These are phyloP conservation scores for Sphagnurus paluster DNA, from an alignment of 1,284 basidiomycete species.

Conservation along the genomic window DNA sequence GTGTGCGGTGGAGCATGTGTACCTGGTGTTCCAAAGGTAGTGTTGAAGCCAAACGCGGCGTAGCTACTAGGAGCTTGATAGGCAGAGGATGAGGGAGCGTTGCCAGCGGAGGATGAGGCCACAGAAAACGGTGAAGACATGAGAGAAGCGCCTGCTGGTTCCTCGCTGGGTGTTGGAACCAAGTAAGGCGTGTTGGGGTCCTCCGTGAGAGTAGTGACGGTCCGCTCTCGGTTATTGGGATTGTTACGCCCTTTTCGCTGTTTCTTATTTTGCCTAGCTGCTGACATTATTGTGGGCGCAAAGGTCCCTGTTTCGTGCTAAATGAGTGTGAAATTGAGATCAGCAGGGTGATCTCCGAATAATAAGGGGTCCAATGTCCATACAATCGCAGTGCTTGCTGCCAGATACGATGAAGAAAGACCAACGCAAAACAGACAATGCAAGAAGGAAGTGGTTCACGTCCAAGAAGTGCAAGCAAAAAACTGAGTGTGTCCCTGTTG, in stretches of 20 bases:
- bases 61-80: slow-evolving; percentile 31
- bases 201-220: slow-evolving; percentile 62
- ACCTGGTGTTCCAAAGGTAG: slow-evolving; percentile 22
- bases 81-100: slow-evolving; percentile 22
- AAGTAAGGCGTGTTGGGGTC: slow-evolving; percentile 50
- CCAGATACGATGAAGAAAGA: background rate
- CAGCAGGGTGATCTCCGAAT: slow-evolving; percentile 23
- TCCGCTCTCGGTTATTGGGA: slow-evolving; percentile 57
- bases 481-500: slow-evolving; percentile 19
- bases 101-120: slow-evolving; percentile 23
- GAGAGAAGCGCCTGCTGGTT: slow-evolving; percentile 33
- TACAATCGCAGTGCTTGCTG: slow-evolving; percentile 8
- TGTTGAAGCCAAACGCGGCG: slow-evolving; percentile 24
- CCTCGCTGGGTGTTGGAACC: slow-evolving; percentile 47
- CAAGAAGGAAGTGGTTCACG: slow-evolving; percentile 12
- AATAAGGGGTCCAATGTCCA: slow-evolving; percentile 9
- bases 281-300: slow-evolving; percentile 50
- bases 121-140: slow-evolving; percentile 29
- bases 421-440: background rate
- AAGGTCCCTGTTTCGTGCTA: slow-evolving; percentile 21
- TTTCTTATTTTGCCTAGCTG: slow-evolving; percentile 61
- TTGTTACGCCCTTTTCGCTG: slow-evolving; percentile 53
- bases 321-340: slow-evolving; percentile 17
- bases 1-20: slow-evolving; percentile 23
- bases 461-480: slow-evolving; percentile 14